Base-by-base conservation (phyloP, 2,329 filamentous ascomycete species). In the Monilinia vaccinii-corymbosi region DNA sequence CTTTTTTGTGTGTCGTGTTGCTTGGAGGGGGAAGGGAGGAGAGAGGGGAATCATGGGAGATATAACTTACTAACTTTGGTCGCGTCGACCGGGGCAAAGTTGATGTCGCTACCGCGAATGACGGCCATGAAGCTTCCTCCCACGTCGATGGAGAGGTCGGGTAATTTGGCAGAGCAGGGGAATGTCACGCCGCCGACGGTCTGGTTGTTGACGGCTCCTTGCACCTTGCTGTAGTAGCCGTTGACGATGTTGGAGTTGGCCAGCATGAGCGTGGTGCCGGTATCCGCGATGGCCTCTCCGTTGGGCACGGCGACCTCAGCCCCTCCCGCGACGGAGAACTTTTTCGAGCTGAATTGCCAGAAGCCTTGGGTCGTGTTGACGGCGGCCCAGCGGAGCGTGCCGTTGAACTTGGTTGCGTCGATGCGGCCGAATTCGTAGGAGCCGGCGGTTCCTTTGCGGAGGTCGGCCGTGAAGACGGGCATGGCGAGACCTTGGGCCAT, bases 241-340 rank as follows among this genome's bases (percentile, higher is more conserved):
- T 72, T 68, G 60, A 75, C 74, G n/a, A 76, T 68, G 31, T 66
- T 63, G 8, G 69, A 61, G 45, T 69, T 68, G 32, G 75, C 69
- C 34, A 76, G 63, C 65, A 77, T 71, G 51, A 77, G 73, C 5
- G 75, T 75, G 38, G 75, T 76, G 66, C 75, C 75, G 23, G 75
- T 77, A 65, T 77, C 75, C 62, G 72, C 73, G 47, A 76, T 75
- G 79, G 70, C 71, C 55, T 70, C 67, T 8, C 66, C 68, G 62
- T 85, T 85, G 73, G 84, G 81, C 73, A 84, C 82, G 36, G 77
- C 75, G 60, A 82, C 79, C 42, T 77, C 75, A 87, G 81, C 87
- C 25, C 69, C 72, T 3, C 58, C 63, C 60, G 71, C 77, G 64
- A 81, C 74, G 48, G 77, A 74, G 61, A 76, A 72, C 47, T 76